These are phyloP conservation scores for Curvularia sp. DNA, from an alignment of 2,329 filamentous ascomycete genomes.

Conservation along the genomic window DNA sequence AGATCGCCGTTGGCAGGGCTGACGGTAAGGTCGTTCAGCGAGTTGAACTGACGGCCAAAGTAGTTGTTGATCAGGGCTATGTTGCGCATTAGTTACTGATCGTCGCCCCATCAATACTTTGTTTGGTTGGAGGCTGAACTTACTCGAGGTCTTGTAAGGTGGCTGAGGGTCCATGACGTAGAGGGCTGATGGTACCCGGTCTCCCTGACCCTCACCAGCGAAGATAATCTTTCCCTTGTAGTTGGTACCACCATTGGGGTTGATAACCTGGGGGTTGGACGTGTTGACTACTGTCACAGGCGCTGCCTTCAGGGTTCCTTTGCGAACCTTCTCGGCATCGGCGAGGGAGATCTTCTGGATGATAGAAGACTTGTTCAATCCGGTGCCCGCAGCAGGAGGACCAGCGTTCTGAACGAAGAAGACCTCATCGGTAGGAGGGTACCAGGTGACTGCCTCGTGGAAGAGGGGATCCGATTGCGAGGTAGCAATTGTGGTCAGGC, in stretches of 20 bases:
- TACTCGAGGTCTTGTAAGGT: conserved; percentile 36
- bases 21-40: conserved; percentile 51
- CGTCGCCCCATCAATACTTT: no score
- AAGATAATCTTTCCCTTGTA: conserved; percentile 36
- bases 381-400: conserved; percentile 32
- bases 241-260: conserved; percentile 34
- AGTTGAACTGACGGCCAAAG: conserved; percentile 55
- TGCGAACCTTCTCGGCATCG: conserved; percentile 33
- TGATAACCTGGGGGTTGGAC: conserved; percentile 34
- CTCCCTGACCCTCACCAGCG: conserved; percentile 34
- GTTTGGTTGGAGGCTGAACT: conserved; percentile 2
- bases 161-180: conserved; percentile 34
- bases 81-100: conserved; percentile 6
- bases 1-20: conserved; percentile 50
- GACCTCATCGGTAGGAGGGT: conserved; percentile 30
- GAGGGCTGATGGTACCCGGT: conserved; percentile 29
- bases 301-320: conserved; percentile 28
- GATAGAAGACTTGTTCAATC: conserved; percentile 35
- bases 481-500: conserved; percentile 31
- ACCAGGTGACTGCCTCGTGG: conserved; percentile 37
- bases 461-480: conserved; percentile 34
- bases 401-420: conserved; percentile 39
- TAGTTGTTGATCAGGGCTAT: conserved; percentile 53
- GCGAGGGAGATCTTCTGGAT: conserved; percentile 37
- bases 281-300: conserved; percentile 34